Evolutionary conservation across 805 yeast species (phyloP).

Genomic region (Starmerella stigmatis): DNA sequence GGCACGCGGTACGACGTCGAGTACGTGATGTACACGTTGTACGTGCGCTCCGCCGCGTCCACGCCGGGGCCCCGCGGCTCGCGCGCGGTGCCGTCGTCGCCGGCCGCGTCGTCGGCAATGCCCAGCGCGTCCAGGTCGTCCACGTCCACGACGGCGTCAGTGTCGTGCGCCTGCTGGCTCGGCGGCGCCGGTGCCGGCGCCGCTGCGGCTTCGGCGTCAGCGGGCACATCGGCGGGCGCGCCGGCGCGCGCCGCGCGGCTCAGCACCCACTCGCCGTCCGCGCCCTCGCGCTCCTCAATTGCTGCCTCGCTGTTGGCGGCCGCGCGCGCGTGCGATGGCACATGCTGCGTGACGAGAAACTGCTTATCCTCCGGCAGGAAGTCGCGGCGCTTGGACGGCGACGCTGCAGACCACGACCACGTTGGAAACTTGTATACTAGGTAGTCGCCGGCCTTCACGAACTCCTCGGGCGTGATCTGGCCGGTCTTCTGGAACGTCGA

Average conservation of each 20-base stretch:
- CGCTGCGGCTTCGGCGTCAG: constrained; percentile 15
- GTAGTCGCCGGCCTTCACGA: constrained; percentile 89
- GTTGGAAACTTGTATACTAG: constrained; percentile 87
- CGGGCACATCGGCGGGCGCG: neutral
- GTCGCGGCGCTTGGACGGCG: constrained; percentile 44
- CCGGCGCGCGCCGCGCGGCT: constrained; percentile 3
- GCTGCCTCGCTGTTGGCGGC: constrained; percentile 15
- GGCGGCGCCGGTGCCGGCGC: no score
- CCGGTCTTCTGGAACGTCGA: constrained; percentile 82
- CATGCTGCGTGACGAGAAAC: constrained; percentile 76
- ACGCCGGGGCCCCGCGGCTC: constrained; percentile 3
- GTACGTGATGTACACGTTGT: constrained; percentile 83
- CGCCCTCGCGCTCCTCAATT: constrained; percentile 32
- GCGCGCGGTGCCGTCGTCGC: constrained; percentile 34
- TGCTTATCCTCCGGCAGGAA: constrained; percentile 84
- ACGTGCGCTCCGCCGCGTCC: constrained; percentile 33
- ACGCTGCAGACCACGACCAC: constrained; percentile 76
- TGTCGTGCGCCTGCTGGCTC: constrained; percentile 26
- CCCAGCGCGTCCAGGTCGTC: constrained; percentile 30
- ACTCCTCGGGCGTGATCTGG: constrained; percentile 91
- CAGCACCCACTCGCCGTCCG: constrained; percentile 35
- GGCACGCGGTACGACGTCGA: constrained; percentile 95
- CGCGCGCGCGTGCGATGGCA: constrained; percentile 74
- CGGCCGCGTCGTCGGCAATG: constrained; percentile 29
- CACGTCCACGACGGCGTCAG: constrained; percentile 24